Base-by-base conservation (phyloP, 1,139 yeast species). In the Geotrichum reessii region DNA sequence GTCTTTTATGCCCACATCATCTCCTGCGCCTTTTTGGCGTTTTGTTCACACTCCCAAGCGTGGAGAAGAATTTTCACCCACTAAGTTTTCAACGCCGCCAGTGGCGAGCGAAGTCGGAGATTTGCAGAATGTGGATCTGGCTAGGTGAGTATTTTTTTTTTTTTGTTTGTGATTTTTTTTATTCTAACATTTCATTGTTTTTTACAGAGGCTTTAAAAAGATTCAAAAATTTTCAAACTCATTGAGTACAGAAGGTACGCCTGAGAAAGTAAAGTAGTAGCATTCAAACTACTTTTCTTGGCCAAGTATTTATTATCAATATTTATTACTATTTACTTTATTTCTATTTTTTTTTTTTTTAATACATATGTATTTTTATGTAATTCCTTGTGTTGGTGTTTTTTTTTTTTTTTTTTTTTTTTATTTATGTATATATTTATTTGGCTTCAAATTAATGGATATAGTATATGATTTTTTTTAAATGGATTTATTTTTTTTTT, bases 101-200 rank as follows among this genome's bases (percentile, higher is more conserved):
- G 31, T 60, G 6, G 69, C 63, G 22, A 69, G 69, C 33, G 72
- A 68, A 24, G 65, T 75, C 11, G 78, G 78, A 1, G 82, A 78
- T 63, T 67, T 78, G 51, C 75, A 76, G 58, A 77, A 78, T 61
- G 79, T 78, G 46, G 83, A 79, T 66, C 66, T 79, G 50, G 76
- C 78, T 2, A 53, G 68, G 56, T 53, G 46, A 68, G 69, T 33
- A 64, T 63, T 54, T 53, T 63, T 33, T 63, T 63, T 55, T 19
- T 47, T 47, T 37, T 22, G 42, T 46, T 9, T 47, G 17, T 55
- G 53, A 31, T 14, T 2, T 37, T 37, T 37, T 3, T n/a, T n/a
- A 2, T 37, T 9, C 44, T 37, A 37, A 37, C 44, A 14, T 37
- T 1, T 44, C 21, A 11, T 19, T 37, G 21, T 33, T 37, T 52